phyloP scores from a whole-genome alignment of 2,329 filamentous ascomycete genomes.

The Byssothecium circinans region DNA sequence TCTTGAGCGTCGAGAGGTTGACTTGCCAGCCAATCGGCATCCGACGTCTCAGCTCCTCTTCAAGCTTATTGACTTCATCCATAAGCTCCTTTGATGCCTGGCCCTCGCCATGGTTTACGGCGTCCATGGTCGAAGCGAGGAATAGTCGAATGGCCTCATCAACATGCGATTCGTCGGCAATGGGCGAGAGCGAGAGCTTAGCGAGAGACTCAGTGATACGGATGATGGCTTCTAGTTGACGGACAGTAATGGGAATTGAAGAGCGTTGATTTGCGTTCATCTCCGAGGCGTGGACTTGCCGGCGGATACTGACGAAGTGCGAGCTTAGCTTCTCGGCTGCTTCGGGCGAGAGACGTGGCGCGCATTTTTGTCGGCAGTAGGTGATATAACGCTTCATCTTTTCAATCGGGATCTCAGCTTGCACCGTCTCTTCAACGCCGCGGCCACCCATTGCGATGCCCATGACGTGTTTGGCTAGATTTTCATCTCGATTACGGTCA shows the following conservation, averaged over 20 bases:
- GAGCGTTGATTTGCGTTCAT: conserved; percentile 86
- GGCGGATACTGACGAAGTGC: conserved; percentile 94
- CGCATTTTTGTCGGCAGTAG: conserved; percentile 94
- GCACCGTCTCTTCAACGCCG: conserved; percentile 76
- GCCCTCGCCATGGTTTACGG: conserved; percentile 85
- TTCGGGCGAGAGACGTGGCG: conserved; percentile 84
- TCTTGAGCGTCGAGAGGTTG: conserved; percentile 78
- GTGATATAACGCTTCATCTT: conserved; percentile 98
- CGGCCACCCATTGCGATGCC: conserved; percentile 92
- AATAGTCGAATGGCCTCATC: conserved; percentile 97
- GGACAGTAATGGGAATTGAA: conserved; percentile 95
- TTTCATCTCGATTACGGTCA: conserved; percentile 84
- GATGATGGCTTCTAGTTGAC: conserved; percentile 94
- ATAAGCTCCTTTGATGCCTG: conserved; percentile 81
- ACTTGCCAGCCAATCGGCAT: conserved; percentile 96
- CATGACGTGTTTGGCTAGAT: conserved; percentile 96
- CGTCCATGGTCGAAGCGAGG: conserved; percentile 96
- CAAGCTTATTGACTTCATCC: conserved; percentile 83
- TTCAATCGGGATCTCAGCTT: conserved; percentile 89
- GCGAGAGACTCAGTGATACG: conserved; percentile 96
- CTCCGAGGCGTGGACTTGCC: conserved; percentile 90
- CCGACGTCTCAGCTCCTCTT: conserved; percentile 82
- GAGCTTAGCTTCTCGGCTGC: conserved; percentile 95
- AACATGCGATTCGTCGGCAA: conserved; percentile 88
- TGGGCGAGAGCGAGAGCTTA: conserved; percentile 81